phyloP scores from a whole-genome alignment of 805 yeast genomes.

The Candida maris region DNA sequence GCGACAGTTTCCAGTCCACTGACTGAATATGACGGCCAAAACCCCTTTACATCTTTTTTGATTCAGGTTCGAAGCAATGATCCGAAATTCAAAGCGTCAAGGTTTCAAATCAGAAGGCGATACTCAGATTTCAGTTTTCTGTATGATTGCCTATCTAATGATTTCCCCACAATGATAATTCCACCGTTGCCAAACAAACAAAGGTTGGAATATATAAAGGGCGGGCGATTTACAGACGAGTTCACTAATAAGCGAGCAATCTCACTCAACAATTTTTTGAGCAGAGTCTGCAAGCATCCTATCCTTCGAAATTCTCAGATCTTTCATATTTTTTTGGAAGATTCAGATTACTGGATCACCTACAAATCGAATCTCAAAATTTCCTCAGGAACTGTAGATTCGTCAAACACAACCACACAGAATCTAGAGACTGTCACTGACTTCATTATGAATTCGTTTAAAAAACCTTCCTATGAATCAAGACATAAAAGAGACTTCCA shows the following conservation, averaged over 20 bases:
- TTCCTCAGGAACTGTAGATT: constrained; percentile 20
- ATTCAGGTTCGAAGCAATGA: constrained; percentile 61
- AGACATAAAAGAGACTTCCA: constrained; percentile 66
- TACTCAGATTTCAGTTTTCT: constrained; percentile 84
- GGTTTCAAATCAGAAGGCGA: constrained; percentile 64
- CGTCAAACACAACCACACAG: constrained; percentile 21
- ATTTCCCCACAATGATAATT: constrained; percentile 78
- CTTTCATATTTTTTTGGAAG: constrained; percentile 67
- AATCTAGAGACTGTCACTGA: constrained; percentile 80
- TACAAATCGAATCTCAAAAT: constrained; percentile 55
- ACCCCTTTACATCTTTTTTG: constrained; percentile 71
- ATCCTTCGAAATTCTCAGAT: constrained; percentile 64
- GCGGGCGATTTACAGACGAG: constrained; percentile 83
- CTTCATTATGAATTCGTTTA: constrained; percentile 89
- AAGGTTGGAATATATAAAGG: constrained; percentile 86
- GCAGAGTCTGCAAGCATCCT: constrained; percentile 73
- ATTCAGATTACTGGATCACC: constrained; percentile 65
- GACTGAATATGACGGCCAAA: constrained; percentile 70
- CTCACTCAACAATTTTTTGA: constrained; percentile 72
- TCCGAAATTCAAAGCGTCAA: constrained; percentile 47
- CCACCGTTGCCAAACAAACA: constrained; percentile 96
- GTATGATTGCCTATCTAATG: constrained; percentile 68
- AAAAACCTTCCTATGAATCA: constrained; percentile 59
- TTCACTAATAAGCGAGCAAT: constrained; percentile 81
- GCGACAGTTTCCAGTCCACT: constrained; percentile 55